Evolutionary conservation across 129 eudicot species (phyloP), one percentile per base, ranked within the genome.

Genomic region (Logfia minima): DNA sequence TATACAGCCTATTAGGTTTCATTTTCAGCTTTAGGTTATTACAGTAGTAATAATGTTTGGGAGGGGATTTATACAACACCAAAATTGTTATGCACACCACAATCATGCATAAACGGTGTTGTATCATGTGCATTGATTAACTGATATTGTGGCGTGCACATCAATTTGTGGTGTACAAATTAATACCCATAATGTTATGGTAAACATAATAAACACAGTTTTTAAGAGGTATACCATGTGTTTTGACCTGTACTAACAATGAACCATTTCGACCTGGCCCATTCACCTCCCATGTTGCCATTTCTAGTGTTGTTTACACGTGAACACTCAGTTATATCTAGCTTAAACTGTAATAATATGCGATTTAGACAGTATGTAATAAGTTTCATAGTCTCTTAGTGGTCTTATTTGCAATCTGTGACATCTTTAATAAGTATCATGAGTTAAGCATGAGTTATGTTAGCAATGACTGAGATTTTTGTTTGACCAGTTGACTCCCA

Each of bases 401-500:
- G 45, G 61, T 41, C 28, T 22, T 62, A 39, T 61, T 43, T 62
- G 29, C 62, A 65, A 45, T 35, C 16, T 74, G 35, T 58, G 28
- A 31, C 66, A n/a, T 55, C 31, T 73, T 58, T 21, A 8, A 56
- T 43, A 2, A 73, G 35, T 58, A 61, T 29, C 35, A 32, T 66
- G 75, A 77, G n/a, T 35, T 17, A 53, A 8, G 29, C 17, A 77
- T 32, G 74, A 68, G 24, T 16, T 41, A 23, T 48, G 13, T 77
- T 55, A 66, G 55, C 28, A 45, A 29, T 71, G 58, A 79, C 73
- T 2, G 77, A 78, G 18, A 39, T 74, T 67, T 74, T 66, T 53
- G 52, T 43, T 74, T 76, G 22, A 22, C 58, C 92, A 93, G 98
- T 71, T 91, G 84, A 94, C 98, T 14, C 98, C 98, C 19, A 94